A percentile compares a stretch with the other conserved stretches of the same genome.
Evolutionary conservation across 768 basidiomycete genomes (phyloP).

Genomic region (Hericium coralloides): DNA sequence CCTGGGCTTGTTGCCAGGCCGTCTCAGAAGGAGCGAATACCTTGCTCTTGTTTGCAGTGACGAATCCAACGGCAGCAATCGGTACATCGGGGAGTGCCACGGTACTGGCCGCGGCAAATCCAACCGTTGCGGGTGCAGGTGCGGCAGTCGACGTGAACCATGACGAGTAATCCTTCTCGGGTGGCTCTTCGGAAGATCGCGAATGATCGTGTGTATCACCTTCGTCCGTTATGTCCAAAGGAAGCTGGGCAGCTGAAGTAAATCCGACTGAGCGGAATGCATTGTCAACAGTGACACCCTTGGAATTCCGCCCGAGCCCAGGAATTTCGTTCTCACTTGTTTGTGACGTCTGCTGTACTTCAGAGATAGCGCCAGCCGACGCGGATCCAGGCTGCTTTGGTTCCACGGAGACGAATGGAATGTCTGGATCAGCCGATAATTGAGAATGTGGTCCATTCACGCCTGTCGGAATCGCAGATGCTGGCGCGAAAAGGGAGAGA

Average conservation of each 20-base stretch:
- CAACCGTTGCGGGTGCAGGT: neutral
- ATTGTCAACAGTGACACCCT: neutral
- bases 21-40: slow-evolving; percentile 4
- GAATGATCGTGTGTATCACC: neutral
- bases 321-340: neutral
- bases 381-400: neutral
- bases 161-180: neutral
- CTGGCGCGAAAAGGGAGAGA: neutral
- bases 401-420: slow-evolving; percentile 6
- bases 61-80: neutral
- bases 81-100: neutral
- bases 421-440: neutral
- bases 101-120: neutral
- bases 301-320: neutral
- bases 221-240: neutral
- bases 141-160: neutral
- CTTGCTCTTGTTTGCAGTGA: slow-evolving; percentile 4
- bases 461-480: neutral
- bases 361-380: neutral
- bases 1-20: slow-evolving; percentile 3
- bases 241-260: neutral
- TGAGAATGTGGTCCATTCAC: neutral
- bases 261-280: neutral
- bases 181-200: neutral
- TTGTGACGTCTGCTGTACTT: neutral